phyloP scores from a whole-genome alignment of 768 basidiomycete genomes.

The Galerina sulciceps region DNA sequence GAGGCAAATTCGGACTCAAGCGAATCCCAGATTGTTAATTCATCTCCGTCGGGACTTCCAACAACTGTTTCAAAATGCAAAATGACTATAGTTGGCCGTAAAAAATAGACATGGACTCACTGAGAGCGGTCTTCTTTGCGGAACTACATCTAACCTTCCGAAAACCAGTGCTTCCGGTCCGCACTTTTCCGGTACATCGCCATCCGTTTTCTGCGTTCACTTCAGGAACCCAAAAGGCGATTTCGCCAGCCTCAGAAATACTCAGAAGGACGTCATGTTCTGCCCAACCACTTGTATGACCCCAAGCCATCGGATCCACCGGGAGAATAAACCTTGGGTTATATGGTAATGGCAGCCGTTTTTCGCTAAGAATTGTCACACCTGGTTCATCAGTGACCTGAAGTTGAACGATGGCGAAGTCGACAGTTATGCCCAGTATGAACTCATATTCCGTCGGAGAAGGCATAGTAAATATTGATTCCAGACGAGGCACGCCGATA shows the following conservation, averaged over 20 bases:
- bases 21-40: conserved; percentile 96
- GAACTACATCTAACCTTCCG: conserved; percentile 84
- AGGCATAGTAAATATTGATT: conserved; percentile 69
- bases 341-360: conserved; percentile 53
- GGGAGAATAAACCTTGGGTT: conserved; percentile 65
- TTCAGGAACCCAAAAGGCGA: conserved; percentile 87
- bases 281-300: conserved; percentile 45
- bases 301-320: conserved; percentile 91
- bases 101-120: conserved; percentile 44
- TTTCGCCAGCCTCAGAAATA: conserved; percentile 72
- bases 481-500: conserved; percentile 53
- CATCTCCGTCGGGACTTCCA: conserved; percentile 60
- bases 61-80: conserved; percentile 52
- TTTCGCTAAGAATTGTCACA: conserved; percentile 51
- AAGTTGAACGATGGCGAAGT: conserved; percentile 63
- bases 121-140: conserved; percentile 88
- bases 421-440: conserved; percentile 70
- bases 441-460: conserved; percentile 53
- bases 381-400: conserved; percentile 42
- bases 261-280: conserved; percentile 80
- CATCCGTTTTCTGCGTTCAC: conserved; percentile 41
- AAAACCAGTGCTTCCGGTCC: conserved; percentile 69
- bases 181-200: conserved; percentile 75
- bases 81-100: not conserved
- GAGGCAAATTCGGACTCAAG: conserved; percentile 92